These are phyloP conservation scores for Tilletia indica DNA, from an alignment of 1,284 basidiomycete genomes.

Conservation along the genomic window DNA sequence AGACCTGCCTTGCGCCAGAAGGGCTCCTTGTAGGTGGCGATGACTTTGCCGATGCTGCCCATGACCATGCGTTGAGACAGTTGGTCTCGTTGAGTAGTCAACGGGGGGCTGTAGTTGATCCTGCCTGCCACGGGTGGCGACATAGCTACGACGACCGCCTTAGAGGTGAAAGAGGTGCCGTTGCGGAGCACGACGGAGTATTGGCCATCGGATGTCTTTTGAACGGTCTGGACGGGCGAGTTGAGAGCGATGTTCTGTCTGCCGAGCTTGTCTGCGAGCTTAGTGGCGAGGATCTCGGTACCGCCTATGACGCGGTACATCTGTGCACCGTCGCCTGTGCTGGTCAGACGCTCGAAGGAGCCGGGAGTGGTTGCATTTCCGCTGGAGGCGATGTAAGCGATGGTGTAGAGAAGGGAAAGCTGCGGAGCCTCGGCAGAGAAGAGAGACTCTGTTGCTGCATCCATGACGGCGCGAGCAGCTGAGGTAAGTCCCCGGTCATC, in stretches of 20 bases:
- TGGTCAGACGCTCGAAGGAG: background rate
- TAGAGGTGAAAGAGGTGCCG: background rate
- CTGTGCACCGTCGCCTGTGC: constrained; percentile 3
- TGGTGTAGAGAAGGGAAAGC: background rate
- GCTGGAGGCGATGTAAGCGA: background rate
- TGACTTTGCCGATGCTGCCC: constrained; percentile 10
- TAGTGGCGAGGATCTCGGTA: constrained; percentile 10
- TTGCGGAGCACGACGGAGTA: constrained; percentile 1
- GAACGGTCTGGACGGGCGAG: constrained; percentile 13
- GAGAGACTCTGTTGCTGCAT: background rate
- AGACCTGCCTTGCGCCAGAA: constrained; percentile 17
- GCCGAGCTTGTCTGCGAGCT: constrained; percentile 1
- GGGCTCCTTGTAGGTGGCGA: constrained; percentile 1
- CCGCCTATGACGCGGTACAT: background rate
- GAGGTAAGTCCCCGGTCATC: constrained; percentile 2
- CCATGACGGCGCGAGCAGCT: background rate
- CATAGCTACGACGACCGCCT: constrained; percentile 20
- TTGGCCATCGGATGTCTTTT: background rate
- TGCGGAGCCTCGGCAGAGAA: background rate
- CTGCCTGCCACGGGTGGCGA: constrained; percentile 21
- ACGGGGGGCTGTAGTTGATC: constrained; percentile 10
- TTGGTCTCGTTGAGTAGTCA: background rate
- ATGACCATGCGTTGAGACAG: background rate
- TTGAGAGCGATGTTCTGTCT: constrained; percentile 18
- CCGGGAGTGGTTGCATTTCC: background rate